Base-by-base conservation (phyloP, 805 yeast genomes). In the Metschnikowia henanensis region DNA sequence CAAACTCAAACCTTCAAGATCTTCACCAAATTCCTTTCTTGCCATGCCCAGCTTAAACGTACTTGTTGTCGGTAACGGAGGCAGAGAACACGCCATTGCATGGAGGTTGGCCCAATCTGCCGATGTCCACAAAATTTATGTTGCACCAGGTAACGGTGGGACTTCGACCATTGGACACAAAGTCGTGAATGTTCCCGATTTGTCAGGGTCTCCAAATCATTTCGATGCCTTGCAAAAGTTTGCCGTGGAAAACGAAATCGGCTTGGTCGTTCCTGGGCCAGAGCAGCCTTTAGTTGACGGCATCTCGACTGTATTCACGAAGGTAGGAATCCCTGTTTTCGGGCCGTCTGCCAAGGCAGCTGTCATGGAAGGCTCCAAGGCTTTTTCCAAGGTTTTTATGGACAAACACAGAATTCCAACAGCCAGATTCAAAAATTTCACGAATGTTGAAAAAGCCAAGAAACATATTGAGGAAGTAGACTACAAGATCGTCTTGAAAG, bases 211-310 rank as follows among this genome's bases (percentile, higher is more conserved):
- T 20, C 79, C 81, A 47, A 68, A 66, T n/a, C 84, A 90, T 53
- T 94, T 94, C 57, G 75, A 75, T 1, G 67, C 70, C 25, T 75
- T 94, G 49, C 87, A 81, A 44, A 70, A 81, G 46, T 91, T 91
- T 65, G 96, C 97, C 5, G 61, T 73, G 13, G 78, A 78, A 22
- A 71, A 91, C 43, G 56, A 77, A 5, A 76, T 94, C 41, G 77
- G 73, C 39, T 72, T 94, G 44, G 98, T 89, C 5, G 75, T 94
- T 34, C 98, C 99, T 29, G 99, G 99, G 26, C 99, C 99, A n/a
- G 99, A 94, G 68, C 96, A 90, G 69, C 98, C 99, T 29, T 75
- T 95, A 50, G 97, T 95, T 25, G 97, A 94, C 59, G 99, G 99
- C 39, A 81, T 94, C 49, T 65, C 91, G 21, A 65, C 83, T 15